Evolutionary conservation across 2,329 filamentous ascomycete species (phyloP).

Genomic region (Pyrenochaeta sp.): DNA sequence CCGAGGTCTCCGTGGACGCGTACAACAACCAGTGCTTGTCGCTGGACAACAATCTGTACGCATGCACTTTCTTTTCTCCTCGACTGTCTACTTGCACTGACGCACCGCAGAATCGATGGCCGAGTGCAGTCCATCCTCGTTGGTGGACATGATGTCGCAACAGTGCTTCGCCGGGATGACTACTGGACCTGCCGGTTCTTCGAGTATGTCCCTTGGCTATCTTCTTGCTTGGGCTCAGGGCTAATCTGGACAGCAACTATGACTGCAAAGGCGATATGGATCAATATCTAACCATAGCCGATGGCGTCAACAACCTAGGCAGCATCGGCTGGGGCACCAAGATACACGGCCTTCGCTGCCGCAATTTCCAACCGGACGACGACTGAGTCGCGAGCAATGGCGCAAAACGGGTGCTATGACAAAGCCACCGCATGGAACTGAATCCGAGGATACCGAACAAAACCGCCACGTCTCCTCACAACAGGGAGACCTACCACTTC

Average conservation of each 20-base stretch:
- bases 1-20: conserved; percentile 43
- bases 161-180: conserved; percentile 36
- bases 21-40: conserved; percentile 39
- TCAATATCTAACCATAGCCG: conserved; percentile 32
- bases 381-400: conserved; percentile 9
- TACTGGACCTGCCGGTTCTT: conserved; percentile 47
- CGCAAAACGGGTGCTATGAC: not conserved
- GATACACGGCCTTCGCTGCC: conserved; percentile 40
- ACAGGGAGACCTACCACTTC: not conserved
- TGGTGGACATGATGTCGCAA: conserved; percentile 38
- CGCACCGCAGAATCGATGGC: conserved; percentile 40
- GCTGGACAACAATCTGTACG: conserved; percentile 46
- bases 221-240: not conserved
- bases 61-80: not conserved
- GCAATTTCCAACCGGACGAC: conserved; percentile 22
- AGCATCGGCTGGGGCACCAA: conserved; percentile 39
- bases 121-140: conserved; percentile 42
- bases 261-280: conserved; percentile 34
- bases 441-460: not conserved
- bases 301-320: conserved; percentile 44
- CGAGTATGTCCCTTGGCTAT: conserved; percentile 33
- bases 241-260: conserved; percentile 38
- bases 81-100: conserved; percentile 5
- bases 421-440: not conserved
- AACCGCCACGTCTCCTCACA: not conserved